Conservation (phyloP, 306 rosid genomes). For the Nissolia schottii region DNA sequence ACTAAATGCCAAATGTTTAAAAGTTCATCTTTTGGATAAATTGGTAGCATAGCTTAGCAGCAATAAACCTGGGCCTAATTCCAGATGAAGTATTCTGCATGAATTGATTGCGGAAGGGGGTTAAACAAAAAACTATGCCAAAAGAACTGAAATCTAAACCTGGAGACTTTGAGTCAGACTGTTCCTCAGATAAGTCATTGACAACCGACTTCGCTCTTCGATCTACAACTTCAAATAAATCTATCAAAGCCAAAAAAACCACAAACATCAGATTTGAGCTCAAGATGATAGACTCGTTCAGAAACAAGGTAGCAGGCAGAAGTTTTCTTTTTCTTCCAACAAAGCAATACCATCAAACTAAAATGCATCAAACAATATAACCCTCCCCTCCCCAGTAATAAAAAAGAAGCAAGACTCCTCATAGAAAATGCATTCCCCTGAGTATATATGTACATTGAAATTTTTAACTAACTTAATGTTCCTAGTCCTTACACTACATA, state of each 20-base stretch:
- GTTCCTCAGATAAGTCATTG: constrained; percentile 68
- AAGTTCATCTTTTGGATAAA: background rate
- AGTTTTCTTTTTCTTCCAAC: background rate
- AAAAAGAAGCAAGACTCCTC: background rate
- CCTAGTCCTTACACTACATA: background rate
- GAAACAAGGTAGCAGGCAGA: background rate
- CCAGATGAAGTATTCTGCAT: background rate
- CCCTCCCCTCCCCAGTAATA: background rate
- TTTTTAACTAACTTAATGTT: background rate
- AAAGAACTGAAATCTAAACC: constrained; percentile 46
- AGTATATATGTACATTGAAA: background rate
- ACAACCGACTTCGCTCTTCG: constrained; percentile 91
- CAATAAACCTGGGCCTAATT: background rate
- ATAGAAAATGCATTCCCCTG: background rate
- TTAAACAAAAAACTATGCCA: background rate
- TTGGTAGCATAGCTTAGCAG: background rate
- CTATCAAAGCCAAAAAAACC: constrained; percentile 34
- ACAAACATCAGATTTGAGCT: background rate
- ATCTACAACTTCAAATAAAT: constrained; percentile 87
- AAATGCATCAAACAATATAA: constrained; percentile 10
- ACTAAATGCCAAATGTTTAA: background rate
- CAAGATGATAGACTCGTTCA: background rate
- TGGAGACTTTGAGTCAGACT: constrained; percentile 56
- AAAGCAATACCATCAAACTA: background rate
- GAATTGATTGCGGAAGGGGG: background rate